Conservation (phyloP, 768 basidiomycete genomes). For the Pilatotrama ljubarskyi region DNA sequence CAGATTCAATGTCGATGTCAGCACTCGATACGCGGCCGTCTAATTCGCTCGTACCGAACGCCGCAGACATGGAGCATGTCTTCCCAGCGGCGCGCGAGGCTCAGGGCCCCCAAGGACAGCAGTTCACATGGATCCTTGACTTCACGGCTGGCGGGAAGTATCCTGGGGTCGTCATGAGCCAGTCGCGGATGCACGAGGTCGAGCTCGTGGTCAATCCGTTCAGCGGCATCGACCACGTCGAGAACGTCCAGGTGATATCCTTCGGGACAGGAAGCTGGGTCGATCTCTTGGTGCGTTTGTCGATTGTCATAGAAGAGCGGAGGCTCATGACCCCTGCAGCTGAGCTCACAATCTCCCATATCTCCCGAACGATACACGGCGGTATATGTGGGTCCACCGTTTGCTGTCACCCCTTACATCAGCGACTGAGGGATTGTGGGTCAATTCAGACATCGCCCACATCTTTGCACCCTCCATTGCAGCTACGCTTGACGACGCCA, state of each 20-base stretch:
- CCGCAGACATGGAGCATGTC: conserved; percentile 48
- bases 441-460: conserved; percentile 59
- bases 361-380: conserved; percentile 68
- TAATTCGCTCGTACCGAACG: conserved; percentile 50
- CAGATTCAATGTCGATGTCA: conserved; percentile 22
- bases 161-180: conserved; percentile 69
- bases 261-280: conserved; percentile 63
- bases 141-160: conserved; percentile 57
- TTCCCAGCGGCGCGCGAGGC: conserved; percentile 43
- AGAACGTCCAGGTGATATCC: conserved; percentile 43
- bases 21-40: conserved; percentile 44
- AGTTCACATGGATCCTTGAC: conserved; percentile 64
- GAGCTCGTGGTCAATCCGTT: conserved; percentile 62
- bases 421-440: background rate
- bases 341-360: conserved; percentile 48
- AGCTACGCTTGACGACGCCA: conserved; percentile 63
- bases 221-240: conserved; percentile 46
- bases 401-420: background rate
- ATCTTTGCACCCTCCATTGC: conserved; percentile 65
- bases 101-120: conserved; percentile 27
- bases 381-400: conserved; percentile 52
- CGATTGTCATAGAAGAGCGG: background rate
- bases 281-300: conserved; percentile 54
- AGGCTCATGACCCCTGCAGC: conserved; percentile 35
- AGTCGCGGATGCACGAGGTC: conserved; percentile 72